Base-by-base conservation (phyloP, 2,329 filamentous ascomycete genomes). In the Tolypocladium guangdongense region DNA sequence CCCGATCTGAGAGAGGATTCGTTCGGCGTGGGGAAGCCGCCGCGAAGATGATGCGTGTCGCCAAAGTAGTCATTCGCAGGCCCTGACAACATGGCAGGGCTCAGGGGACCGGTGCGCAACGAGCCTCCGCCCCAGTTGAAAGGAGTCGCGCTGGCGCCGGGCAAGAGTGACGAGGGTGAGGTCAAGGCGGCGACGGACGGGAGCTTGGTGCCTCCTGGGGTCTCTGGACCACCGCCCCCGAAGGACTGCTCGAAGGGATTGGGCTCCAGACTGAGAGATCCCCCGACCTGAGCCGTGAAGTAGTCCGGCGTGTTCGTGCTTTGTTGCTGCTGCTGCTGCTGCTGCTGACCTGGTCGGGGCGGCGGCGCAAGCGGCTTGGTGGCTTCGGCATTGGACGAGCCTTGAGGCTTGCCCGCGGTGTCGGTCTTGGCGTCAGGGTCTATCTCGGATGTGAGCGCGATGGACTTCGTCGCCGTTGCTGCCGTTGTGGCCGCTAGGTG, bases 211-310 rank as follows among this genome's bases (percentile, higher is more conserved):
- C 82, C 86, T 61, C 89, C 88, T 18, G 92, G 90, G 35, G 92
- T 95, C 68, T 95, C 89, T 61, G 83, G 80, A 52, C 74, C 74
- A 57, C 78, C 73, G 50, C 75, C 75, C 60, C 81, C 84, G 68
- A 99, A 99, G 7, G 92, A 96, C 71, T 93, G 89, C 69, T 97
- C 93, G 65, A 99, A 97, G 10, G 93, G 92, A 71, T 99, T 97
- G 56, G 90, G 90, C 75, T 97, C 93, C 68, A 87, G 81, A 62
- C 81, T 85, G 66, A 90, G 71, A 52, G 77, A 78, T 60, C 72
- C 76, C 62, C 66, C 71, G 56, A 66, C 78, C 57, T 80, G 75
- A 55, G 74, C 77, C 51, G 80, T 78, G 68, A 89, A 90, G 70
- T 87, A 89, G 64, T 90, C 86, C 48, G 82, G 78, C 10, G 81